phyloP scores from a whole-genome alignment of 352 stramenopile genomes.

The Phytophthora citrophthora region DNA sequence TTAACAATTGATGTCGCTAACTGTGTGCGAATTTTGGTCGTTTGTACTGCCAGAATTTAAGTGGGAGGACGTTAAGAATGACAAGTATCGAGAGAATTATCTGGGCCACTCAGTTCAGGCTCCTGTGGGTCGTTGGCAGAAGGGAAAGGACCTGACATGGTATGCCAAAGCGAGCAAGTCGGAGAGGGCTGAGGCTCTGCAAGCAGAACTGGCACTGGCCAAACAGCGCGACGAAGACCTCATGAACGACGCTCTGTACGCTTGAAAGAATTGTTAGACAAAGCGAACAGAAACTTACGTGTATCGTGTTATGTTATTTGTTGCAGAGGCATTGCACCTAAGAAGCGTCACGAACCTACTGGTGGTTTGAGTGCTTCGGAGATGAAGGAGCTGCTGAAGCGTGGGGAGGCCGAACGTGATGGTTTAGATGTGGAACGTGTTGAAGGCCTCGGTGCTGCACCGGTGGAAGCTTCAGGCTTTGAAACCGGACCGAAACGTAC shows the following conservation, averaged over 20 bases:
- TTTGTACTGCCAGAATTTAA: slow-evolving; percentile 78
- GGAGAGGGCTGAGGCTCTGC: slow-evolving; percentile 55
- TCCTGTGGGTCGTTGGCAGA: slow-evolving; percentile 90
- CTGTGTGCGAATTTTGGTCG: neutral
- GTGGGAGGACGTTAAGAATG: slow-evolving; percentile 94
- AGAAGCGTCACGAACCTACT: slow-evolving; percentile 48
- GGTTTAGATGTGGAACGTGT: slow-evolving; percentile 77
- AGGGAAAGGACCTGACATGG: slow-evolving; percentile 90
- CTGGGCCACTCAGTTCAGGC: slow-evolving; percentile 88
- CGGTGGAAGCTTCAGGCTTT: slow-evolving; percentile 49
- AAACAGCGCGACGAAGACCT: slow-evolving; percentile 89
- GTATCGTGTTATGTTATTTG: slow-evolving; percentile 1
- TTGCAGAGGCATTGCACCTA: slow-evolving; percentile 69
- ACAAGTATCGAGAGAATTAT: slow-evolving; percentile 94
- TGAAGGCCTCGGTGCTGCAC: slow-evolving; percentile 86
- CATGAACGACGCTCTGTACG: slow-evolving; percentile 90
- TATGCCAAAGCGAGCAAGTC: slow-evolving; percentile 83
- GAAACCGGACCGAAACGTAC: slow-evolving; percentile 65
- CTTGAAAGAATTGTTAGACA: neutral
- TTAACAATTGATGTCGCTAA: neutral
- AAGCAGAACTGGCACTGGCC: slow-evolving; percentile 70
- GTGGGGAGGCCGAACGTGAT: slow-evolving; percentile 75
- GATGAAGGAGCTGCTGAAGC: slow-evolving; percentile 87
- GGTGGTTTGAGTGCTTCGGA: slow-evolving; percentile 74
- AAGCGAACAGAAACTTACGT: neutral